Base-by-base conservation (phyloP, 2,329 filamentous ascomycete genomes). In the Pezicula neosporulosa region DNA sequence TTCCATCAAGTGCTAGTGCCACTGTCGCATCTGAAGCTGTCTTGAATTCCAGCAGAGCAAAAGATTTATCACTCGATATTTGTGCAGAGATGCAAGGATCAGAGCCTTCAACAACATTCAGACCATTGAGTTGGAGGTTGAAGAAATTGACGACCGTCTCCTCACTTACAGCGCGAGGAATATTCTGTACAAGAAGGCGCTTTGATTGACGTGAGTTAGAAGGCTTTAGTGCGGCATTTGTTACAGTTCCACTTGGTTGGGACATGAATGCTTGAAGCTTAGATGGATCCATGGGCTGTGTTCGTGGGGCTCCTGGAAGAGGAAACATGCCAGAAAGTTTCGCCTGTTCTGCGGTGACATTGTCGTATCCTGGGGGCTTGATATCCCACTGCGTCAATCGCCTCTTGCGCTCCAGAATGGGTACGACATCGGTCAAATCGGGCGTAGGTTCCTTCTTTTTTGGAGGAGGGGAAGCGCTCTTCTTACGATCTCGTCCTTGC, bases 241-340 rank as follows among this genome's bases (percentile, higher is more conserved):
- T 61, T 52, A 81, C 73, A 64, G 85, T 74, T 49, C 86, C 86
- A 49, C 83, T 83, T 13, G 93, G 89, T 66, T 95, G 91, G 68
- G 89, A 92, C 83, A 97, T 95, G 70, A 99, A 96, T 19, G 93
- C 91, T 69, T 97, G 91, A 44, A 99, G 80, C 70, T 93, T 93
- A 63, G 84, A 89, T 15, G 93, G 92, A 62, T 99, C 94, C 86
- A 97, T 94, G 33, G 90, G 87, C 66, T 97, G 92, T 69, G 96
- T 91, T 61, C 94, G 85, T 49, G 94, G 94, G 55, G 94, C 94
- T 58, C 94, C 94, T 3, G 94, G 94, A 43, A 99, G 83, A 54
- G 95, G 92, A 76, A 99, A 99, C 94, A 99, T 97, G 75, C 93
- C 87, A 60, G 95, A 99, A 42, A 99, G 80, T 77, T 99, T 99